phyloP scores from a whole-genome alignment of 1,284 basidiomycete species.

The Fomitiporia mediterranea region DNA sequence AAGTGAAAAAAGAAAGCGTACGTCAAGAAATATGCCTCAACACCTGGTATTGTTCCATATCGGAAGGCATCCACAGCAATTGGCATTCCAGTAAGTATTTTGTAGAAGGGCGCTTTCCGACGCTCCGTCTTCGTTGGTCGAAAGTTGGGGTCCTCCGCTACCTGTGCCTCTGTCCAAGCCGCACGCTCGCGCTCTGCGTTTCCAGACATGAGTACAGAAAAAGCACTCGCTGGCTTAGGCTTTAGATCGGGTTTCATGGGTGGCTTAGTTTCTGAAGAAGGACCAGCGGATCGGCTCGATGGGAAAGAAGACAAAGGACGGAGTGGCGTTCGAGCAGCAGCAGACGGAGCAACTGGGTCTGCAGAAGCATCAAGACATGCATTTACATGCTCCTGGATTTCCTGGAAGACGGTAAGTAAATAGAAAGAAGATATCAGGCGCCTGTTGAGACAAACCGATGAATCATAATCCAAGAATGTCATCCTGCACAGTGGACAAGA shows the following conservation, averaged over 20 bases:
- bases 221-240: constrained; percentile 39
- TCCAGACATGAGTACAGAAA: constrained; percentile 80
- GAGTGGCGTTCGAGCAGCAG: constrained; percentile 28
- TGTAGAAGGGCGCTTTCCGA: constrained; percentile 88
- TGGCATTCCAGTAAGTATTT: constrained; percentile 96
- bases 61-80: constrained; percentile 95
- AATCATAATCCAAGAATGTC: constrained; percentile 24
- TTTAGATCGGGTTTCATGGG: constrained; percentile 14
- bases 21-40: constrained; percentile 89
- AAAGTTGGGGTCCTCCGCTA: constrained; percentile 45
- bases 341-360: constrained; percentile 34
- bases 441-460: neutral
- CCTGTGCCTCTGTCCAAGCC: constrained; percentile 78
- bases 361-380: constrained; percentile 39
- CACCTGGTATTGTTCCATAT: constrained; percentile 85
- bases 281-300: constrained; percentile 1
- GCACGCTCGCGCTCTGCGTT: constrained; percentile 77
- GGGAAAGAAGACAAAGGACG: constrained; percentile 24
- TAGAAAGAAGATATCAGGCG: too few relatives aligned
- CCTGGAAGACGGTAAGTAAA: constrained; percentile 29
- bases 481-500: constrained; percentile 39
- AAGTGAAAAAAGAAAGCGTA: constrained; percentile 39
- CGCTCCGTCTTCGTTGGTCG: constrained; percentile 47
- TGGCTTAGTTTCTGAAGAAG: constrained; percentile 16
- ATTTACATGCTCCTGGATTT: constrained; percentile 46